These are phyloP conservation scores for Waltergamsia citrina DNA, from an alignment of 2,329 filamentous ascomycete genomes.

Conservation along the genomic window DNA sequence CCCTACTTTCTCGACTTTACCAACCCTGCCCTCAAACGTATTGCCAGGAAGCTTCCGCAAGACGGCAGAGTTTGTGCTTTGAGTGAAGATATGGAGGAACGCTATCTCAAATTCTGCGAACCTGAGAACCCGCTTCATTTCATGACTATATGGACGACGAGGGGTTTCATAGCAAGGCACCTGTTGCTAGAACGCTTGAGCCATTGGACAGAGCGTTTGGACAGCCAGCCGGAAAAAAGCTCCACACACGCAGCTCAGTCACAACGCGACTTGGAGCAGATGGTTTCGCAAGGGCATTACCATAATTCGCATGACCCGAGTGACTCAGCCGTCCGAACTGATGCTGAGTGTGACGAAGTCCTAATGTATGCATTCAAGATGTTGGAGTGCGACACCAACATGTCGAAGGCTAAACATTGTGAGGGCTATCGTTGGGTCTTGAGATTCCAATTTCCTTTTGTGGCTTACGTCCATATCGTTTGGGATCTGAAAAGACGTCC, in stretches of 20 bases:
- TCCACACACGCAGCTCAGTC: too few species aligned
- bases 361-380: slow-evolving; percentile 19
- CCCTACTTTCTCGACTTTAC: slow-evolving; percentile 23
- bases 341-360: slow-evolving; percentile 16
- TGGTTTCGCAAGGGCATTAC: slow-evolving; percentile 3
- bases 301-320: too few species aligned
- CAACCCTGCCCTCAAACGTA: slow-evolving; percentile 17
- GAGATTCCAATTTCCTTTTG: slow-evolving; percentile 26
- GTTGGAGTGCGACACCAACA: slow-evolving; percentile 24
- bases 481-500: slow-evolving; percentile 19
- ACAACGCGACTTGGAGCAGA: too few species aligned
- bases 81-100: slow-evolving; percentile 30
- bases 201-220: slow-evolving; percentile 29
- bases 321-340: slow-evolving; percentile 13
- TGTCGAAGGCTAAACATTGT: slow-evolving; percentile 18
- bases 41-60: slow-evolving; percentile 13
- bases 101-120: slow-evolving; percentile 33
- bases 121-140: slow-evolving; percentile 26
- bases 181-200: slow-evolving; percentile 27
- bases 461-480: slow-evolving; percentile 27
- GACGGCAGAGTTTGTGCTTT: slow-evolving; percentile 20
- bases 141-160: slow-evolving; percentile 25
- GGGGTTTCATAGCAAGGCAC: slow-evolving; percentile 37
- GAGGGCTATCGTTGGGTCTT: slow-evolving; percentile 26
- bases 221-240: slow-evolving; percentile 4